Percentiles rank a stretch among this genome's conserved stretches.
phyloP scores from a whole-genome alignment of 139 green algal species.

The Nannochloris sp. region DNA sequence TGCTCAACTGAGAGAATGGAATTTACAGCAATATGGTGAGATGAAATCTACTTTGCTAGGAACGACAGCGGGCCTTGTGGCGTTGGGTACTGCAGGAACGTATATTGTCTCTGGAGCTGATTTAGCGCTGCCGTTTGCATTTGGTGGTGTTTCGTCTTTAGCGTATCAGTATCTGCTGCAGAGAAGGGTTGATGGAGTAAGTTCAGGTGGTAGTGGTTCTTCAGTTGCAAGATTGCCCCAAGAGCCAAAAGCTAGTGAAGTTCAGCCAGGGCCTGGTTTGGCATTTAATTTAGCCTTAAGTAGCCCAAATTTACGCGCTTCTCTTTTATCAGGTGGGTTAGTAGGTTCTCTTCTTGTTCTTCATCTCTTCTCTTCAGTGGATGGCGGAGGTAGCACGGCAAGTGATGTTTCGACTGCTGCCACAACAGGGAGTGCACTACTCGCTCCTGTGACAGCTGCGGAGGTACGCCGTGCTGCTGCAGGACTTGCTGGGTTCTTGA shows the following conservation, averaged over 20 bases:
- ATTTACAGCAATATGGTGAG: conserved; percentile 52
- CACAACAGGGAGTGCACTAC: neutral
- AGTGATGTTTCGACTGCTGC: too few species aligned
- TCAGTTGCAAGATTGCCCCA: too few species aligned
- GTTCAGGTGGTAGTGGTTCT: neutral
- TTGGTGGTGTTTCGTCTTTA: conserved; percentile 48
- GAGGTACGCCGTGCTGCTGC: neutral
- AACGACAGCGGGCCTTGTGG: conserved; percentile 50
- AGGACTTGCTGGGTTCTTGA: neutral
- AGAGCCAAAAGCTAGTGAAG: neutral
- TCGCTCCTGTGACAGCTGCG: too few species aligned
- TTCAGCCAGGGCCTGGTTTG: neutral
- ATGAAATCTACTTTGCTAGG: conserved; percentile 58
- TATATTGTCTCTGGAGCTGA: conserved; percentile 23
- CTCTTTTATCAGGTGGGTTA: neutral
- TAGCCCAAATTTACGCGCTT: neutral
- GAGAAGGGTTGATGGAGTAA: conserved; percentile 24
- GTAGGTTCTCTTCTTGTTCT: neutral
- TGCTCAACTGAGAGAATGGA: conserved; percentile 32
- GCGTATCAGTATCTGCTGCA: conserved; percentile 69
- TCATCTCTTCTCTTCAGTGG: neutral
- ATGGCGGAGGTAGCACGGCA: too few species aligned
- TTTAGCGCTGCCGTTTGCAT: conserved; percentile 57
- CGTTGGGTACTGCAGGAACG: conserved; percentile 36
- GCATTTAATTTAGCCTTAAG: neutral